phyloP scores from a whole-genome alignment of 2,329 filamentous ascomycete genomes.

The Coniochaeta hoffmannii region DNA sequence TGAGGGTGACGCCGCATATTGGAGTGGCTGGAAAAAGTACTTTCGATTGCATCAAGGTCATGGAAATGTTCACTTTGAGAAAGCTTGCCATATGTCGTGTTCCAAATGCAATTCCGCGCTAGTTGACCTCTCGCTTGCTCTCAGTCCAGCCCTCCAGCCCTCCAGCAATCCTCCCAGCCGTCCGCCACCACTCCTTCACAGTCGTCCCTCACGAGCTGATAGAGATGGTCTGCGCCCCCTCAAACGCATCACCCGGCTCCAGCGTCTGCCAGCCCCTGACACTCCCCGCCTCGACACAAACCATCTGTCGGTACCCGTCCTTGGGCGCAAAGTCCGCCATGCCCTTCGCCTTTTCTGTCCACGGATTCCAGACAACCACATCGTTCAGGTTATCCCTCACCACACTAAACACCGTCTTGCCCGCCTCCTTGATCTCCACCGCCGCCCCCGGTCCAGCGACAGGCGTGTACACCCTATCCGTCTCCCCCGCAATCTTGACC shows the following conservation, averaged over 20 bases:
- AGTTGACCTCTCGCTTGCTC: too few relatives aligned
- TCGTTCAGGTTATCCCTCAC: slow-evolving; percentile 79
- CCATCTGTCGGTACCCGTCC: slow-evolving; percentile 85
- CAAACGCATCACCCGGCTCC: slow-evolving; percentile 66
- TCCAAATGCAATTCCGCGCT: too few relatives aligned
- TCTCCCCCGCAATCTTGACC: slow-evolving; percentile 68
- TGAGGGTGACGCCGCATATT: too few relatives aligned
- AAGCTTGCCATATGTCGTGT: too few relatives aligned
- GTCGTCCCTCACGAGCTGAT: too few relatives aligned
- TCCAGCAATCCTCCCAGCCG: too few relatives aligned
- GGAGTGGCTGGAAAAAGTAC: too few relatives aligned
- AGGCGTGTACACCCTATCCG: slow-evolving; percentile 82
- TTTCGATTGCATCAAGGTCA: too few relatives aligned
- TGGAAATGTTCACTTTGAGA: too few relatives aligned
- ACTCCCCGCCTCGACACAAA: slow-evolving; percentile 86
- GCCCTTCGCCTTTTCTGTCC: slow-evolving; percentile 72
- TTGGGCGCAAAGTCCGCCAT: slow-evolving; percentile 87
- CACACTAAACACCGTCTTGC: slow-evolving; percentile 61
- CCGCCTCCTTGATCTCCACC: slow-evolving; percentile 54
- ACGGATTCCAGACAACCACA: slow-evolving; percentile 96
- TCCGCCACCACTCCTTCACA: too few relatives aligned
- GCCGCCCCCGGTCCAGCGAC: slow-evolving; percentile 50
- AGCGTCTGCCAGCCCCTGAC: slow-evolving; percentile 78
- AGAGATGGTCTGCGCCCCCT: slow-evolving; percentile 53
- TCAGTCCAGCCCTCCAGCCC: too few relatives aligned